Evolutionary conservation across 163 green algal genomes (phyloP).

Genomic region (Scenedesmus sp.): DNA sequence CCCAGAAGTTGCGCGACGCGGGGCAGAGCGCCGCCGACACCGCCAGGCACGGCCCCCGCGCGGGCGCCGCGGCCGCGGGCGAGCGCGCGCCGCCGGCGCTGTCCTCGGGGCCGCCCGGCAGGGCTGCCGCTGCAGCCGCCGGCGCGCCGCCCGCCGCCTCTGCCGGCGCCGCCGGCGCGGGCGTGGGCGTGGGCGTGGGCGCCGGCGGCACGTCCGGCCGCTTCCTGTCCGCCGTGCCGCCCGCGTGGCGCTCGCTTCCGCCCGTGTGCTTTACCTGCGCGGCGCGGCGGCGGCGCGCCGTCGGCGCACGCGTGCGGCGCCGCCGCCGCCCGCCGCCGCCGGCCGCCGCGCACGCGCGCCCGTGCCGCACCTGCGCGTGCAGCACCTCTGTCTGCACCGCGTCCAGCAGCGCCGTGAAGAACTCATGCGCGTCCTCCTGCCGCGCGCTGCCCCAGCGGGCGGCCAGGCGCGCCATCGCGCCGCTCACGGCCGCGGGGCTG

Average conservation of each 20-base stretch:
- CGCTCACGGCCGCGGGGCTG: constrained; percentile 52
- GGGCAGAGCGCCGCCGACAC: constrained; percentile 56
- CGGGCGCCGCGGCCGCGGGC: neutral
- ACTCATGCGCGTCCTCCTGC: constrained; percentile 83
- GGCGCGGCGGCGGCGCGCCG: no score
- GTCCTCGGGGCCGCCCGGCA: no score
- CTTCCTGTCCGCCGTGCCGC: no score
- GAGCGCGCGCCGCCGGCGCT: no score
- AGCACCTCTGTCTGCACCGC: constrained; percentile 67
- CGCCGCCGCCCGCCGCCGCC: neutral
- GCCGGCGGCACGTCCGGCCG: no score
- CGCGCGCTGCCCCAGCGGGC: constrained; percentile 51
- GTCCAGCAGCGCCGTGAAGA: constrained; percentile 71
- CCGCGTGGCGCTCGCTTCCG: no score
- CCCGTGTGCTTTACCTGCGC: no score
- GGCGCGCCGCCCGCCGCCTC: neutral
- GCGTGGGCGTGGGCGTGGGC: no score
- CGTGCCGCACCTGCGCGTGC: constrained; percentile 43
- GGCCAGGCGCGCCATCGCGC: constrained; percentile 49
- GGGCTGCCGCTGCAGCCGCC: neutral
- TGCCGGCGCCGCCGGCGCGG: no score
- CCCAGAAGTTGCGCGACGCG: constrained; percentile 56
- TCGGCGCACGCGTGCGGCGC: no score
- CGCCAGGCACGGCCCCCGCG: constrained; percentile 22
- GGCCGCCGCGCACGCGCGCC: neutral